phyloP scores from a whole-genome alignment of 805 yeast genomes.

The Suhomyces emberorum region DNA sequence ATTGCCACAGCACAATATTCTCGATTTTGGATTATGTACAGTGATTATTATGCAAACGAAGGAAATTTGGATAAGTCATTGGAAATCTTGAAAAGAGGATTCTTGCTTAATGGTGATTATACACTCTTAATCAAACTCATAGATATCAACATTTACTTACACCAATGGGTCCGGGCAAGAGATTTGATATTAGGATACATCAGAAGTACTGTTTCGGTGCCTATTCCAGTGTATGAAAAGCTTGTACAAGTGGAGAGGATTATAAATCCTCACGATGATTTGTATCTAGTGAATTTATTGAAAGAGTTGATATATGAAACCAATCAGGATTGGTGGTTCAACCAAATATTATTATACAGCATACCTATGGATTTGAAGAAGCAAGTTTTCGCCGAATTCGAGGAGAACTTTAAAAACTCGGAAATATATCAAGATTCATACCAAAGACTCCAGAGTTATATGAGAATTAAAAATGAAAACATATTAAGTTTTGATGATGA shows the following conservation, averaged over 20 bases:
- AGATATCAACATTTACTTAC: slow-evolving; percentile 41
- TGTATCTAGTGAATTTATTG: slow-evolving; percentile 25
- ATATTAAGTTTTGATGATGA: slow-evolving; percentile 6
- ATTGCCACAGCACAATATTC: slow-evolving; percentile 44
- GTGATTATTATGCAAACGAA: slow-evolving; percentile 37
- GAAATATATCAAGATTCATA: slow-evolving; percentile 7
- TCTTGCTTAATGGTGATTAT: slow-evolving; percentile 23
- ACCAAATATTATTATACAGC: slow-evolving; percentile 26
- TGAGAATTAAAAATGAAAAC: background rate
- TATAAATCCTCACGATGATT: slow-evolving; percentile 21
- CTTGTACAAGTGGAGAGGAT: slow-evolving; percentile 42
- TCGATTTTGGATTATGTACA: slow-evolving; percentile 48
- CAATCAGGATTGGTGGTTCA: slow-evolving; percentile 34
- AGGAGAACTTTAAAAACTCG: slow-evolving; percentile 11
- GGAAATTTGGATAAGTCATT: slow-evolving; percentile 35
- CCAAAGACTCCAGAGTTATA: slow-evolving; percentile 3
- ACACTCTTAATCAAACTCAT: slow-evolving; percentile 37
- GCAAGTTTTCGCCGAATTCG: slow-evolving; percentile 23
- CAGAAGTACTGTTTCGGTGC: slow-evolving; percentile 18
- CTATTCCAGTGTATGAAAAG: slow-evolving; percentile 39
- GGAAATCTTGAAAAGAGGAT: slow-evolving; percentile 35
- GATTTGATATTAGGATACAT: slow-evolving; percentile 28
- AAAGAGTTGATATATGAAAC: slow-evolving; percentile 26
- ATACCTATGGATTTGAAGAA: slow-evolving; percentile 15
- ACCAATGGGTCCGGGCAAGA: slow-evolving; percentile 37